Evolutionary conservation across 192 early-diverging fungal species (phyloP), one percentile per base, ranked within the genome.

Genomic region (Rhizophagus clarus): DNA sequence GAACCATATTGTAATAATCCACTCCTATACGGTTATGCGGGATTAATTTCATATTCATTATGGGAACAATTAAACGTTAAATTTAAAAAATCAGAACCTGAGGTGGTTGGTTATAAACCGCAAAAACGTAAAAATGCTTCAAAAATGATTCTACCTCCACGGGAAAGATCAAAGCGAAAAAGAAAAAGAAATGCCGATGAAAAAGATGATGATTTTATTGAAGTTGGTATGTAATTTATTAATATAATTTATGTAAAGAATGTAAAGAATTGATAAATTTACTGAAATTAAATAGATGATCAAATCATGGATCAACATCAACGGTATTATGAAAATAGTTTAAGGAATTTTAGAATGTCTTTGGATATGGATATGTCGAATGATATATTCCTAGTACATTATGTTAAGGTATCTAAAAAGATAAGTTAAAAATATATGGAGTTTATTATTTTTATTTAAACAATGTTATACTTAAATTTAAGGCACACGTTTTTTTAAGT

Each of bases 341-440:
- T 62, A 20, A 76, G 56, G 9, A 31, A 60, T 14, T n/a, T 76
- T 34, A 47, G 37, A 12, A 24, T 26, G 2, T 17, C 74, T 34
- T 26, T 76, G 22, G 74, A 63, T 22, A 28, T 63, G 61, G 74
- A 76, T 76, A 76, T 62, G 12, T 32, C 29, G 17, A 76, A 76
- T 64, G 74, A 76, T 37, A 63, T 76, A 40, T 76, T 76, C 42
- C 34, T 76, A 14, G 22, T 63, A 28, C 28, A 34, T 37, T 76
- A 42, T 63, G 24, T 62, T 12, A 62, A 76, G 61, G 74, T 76
- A 72, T 40, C 37, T 40, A 40, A 40, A 40, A 40, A 40, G n/a
- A n/a, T n/a, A 40, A 7, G 0, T 40, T 40, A 40, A 40, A 9
- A 70, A n/a, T n/a, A 22, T 34, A 17, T 17, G 15, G 40, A 17